Evolutionary conservation across 2,329 filamentous ascomycete species (phyloP).

Genomic region (Aspergillus tubingensis): DNA sequence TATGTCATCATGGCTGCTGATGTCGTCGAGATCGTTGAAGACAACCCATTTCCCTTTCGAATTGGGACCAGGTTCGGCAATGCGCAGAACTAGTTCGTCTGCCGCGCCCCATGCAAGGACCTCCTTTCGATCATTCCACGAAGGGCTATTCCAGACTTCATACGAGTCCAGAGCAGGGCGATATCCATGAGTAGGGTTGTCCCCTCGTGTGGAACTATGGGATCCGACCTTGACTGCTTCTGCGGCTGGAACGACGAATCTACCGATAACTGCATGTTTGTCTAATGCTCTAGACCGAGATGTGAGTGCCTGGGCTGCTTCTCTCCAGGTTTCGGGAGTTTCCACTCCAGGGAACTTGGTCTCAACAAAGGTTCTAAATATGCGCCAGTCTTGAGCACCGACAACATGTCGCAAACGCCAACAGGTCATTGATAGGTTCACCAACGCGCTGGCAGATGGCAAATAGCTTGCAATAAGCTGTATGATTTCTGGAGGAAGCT

Average conservation of each 20-base stretch:
- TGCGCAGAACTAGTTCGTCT: conserved; percentile 55
- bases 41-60: conserved; percentile 49
- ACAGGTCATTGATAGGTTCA: conserved; percentile 49
- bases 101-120: conserved; percentile 63
- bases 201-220: conserved; percentile 41
- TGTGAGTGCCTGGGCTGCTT: conserved; percentile 57
- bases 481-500: conserved; percentile 47
- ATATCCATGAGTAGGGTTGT: conserved; percentile 58
- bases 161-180: conserved; percentile 61
- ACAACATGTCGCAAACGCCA: conserved; percentile 49
- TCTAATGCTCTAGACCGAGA: conserved; percentile 61
- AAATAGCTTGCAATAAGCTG: conserved; percentile 46
- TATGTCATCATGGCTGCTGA: conserved; percentile 61
- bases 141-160: conserved; percentile 51
- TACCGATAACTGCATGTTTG: conserved; percentile 56
- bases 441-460: conserved; percentile 48
- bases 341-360: conserved; percentile 50
- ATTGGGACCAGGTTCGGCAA: conserved; percentile 46
- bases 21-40: conserved; percentile 54
- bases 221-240: conserved; percentile 44
- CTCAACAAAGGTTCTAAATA: conserved; percentile 50
- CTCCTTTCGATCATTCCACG: conserved; percentile 55
- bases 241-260: conserved; percentile 51
- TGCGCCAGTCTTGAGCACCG: conserved; percentile 51
- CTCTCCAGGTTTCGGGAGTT: conserved; percentile 48